Evolutionary conservation across 2,329 filamentous ascomycete genomes (phyloP).

Genomic region (Colletotrichum acutatum): DNA sequence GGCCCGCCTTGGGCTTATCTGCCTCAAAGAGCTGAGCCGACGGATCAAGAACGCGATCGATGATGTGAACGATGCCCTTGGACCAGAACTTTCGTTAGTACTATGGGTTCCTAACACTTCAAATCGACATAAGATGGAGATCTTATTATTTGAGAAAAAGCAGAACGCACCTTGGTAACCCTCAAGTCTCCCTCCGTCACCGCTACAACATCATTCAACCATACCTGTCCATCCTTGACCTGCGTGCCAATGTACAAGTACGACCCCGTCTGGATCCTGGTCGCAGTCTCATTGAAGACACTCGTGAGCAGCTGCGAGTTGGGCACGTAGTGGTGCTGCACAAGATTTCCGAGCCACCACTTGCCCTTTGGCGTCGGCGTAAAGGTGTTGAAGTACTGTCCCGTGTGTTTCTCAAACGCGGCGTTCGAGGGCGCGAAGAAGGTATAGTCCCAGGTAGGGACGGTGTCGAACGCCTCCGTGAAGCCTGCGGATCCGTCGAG

Average conservation of each 20-base stretch:
- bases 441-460: slow-evolving; percentile 42
- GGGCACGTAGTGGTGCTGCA: slow-evolving; percentile 42
- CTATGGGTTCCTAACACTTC: neutral
- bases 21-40: slow-evolving; percentile 41
- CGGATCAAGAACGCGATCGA: slow-evolving; percentile 40
- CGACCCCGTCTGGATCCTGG: slow-evolving; percentile 40
- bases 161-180: slow-evolving; percentile 13
- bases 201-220: slow-evolving; percentile 40
- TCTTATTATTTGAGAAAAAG: neutral
- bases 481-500: slow-evolving; percentile 38
- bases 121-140: neutral
- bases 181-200: slow-evolving; percentile 25
- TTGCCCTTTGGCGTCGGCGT: slow-evolving; percentile 41
- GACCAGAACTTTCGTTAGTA: neutral
- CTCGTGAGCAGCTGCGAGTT: slow-evolving; percentile 38
- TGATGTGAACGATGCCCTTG: slow-evolving; percentile 41
- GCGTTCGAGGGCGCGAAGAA: slow-evolving; percentile 45
- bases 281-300: slow-evolving; percentile 38
- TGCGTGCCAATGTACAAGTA: slow-evolving; percentile 41
- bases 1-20: slow-evolving; percentile 38
- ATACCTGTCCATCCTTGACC: slow-evolving; percentile 34
- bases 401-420: slow-evolving; percentile 42
- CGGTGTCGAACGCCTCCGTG: slow-evolving; percentile 41
- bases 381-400: slow-evolving; percentile 42
- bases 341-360: slow-evolving; percentile 42